phyloP scores from a whole-genome alignment of 2,329 filamentous ascomycete genomes.

The Samsoniella hepiali region DNA sequence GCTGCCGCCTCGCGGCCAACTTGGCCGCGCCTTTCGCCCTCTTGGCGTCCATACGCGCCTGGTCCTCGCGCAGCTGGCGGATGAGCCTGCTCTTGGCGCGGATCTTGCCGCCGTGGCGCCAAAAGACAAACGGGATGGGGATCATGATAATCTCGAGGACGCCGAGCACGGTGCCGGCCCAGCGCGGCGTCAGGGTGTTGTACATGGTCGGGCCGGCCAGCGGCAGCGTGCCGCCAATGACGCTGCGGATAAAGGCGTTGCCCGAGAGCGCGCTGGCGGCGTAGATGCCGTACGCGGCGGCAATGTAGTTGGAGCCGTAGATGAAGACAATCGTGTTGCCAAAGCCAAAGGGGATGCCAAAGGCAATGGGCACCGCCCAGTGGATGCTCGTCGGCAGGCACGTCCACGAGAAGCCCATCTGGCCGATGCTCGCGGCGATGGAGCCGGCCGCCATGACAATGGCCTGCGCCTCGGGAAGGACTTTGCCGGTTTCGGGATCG shows the following conservation, averaged over 20 bases:
- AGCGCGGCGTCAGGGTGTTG: conserved; percentile 61
- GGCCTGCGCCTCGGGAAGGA: conserved; percentile 73
- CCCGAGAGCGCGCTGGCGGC: conserved; percentile 72
- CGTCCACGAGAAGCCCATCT: conserved; percentile 81
- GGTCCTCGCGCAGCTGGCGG: conserved; percentile 37
- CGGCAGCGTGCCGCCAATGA: conserved; percentile 69
- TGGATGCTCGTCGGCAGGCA: conserved; percentile 69
- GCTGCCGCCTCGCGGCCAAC: neutral
- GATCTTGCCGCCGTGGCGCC: conserved; percentile 51
- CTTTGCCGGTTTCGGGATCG: conserved; percentile 67
- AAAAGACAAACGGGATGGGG: conserved; percentile 73
- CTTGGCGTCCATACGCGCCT: conserved; percentile 26
- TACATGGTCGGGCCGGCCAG: conserved; percentile 70
- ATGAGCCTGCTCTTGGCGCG: conserved; percentile 45
- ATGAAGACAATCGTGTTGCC: conserved; percentile 74
- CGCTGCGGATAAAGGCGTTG: conserved; percentile 65
- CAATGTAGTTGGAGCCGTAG: conserved; percentile 72
- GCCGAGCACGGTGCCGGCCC: conserved; percentile 69
- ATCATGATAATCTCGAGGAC: conserved; percentile 66
- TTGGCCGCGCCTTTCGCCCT: conserved; percentile 12
- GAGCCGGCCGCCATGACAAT: conserved; percentile 71
- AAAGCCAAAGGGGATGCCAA: conserved; percentile 69
- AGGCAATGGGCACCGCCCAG: conserved; percentile 70
- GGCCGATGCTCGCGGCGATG: conserved; percentile 67
- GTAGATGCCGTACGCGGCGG: conserved; percentile 71